These are phyloP conservation scores for Saccharomyces jurei DNA, from an alignment of 805 yeast species.

Conservation along the genomic window DNA sequence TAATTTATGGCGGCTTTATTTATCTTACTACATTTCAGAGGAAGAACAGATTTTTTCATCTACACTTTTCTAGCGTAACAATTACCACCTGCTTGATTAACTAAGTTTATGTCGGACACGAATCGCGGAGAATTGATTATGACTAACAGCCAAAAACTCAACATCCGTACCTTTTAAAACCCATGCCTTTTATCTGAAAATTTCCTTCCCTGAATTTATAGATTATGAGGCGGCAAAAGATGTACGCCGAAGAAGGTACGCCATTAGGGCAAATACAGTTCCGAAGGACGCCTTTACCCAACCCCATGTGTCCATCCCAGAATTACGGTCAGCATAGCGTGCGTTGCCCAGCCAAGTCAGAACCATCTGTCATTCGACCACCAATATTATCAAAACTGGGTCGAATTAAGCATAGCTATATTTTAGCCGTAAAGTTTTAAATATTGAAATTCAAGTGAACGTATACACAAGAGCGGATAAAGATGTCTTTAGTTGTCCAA, in stretches of 20 bases:
- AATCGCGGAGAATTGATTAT: not conserved
- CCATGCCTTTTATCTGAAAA: not conserved
- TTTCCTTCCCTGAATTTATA: not conserved
- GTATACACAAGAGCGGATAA: conserved; percentile 28
- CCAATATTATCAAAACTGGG: not conserved
- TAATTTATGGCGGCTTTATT: no score
- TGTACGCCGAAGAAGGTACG: not conserved
- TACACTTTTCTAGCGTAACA: not conserved
- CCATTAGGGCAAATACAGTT: not conserved
- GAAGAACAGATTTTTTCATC: no score
- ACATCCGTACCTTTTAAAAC: not conserved
- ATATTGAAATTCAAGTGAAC: not conserved
- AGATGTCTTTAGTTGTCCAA: conserved; percentile 95
- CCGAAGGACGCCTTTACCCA: not conserved
- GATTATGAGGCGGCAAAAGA: not conserved
- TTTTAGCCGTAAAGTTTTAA: not conserved
- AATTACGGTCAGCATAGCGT: not conserved
- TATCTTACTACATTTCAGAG: not conserved
- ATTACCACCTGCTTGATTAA: no score
- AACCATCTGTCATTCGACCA: not conserved
- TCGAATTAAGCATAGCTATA: not conserved
- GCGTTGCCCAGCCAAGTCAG: not conserved
- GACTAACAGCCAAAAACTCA: not conserved
- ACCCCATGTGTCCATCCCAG: not conserved
- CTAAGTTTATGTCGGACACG: not conserved